Base-by-base conservation (phyloP, 2,329 filamentous ascomycete genomes). In the Fusarium floridanum region DNA sequence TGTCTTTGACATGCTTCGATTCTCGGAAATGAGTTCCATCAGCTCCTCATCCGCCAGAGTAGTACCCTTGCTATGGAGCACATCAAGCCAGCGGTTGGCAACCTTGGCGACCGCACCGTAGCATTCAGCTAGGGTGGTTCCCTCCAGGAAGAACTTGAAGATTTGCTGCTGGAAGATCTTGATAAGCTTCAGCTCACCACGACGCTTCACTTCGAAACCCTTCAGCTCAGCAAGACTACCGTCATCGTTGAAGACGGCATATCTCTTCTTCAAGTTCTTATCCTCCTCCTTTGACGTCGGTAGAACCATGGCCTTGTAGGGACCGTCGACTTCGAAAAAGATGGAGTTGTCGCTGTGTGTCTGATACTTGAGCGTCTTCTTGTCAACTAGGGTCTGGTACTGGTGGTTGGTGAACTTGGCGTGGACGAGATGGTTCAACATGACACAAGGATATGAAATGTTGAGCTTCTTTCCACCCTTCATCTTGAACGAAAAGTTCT, bases 101-200 rank as follows among this genome's bases (percentile, higher is more conserved):
- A 99, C 95, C 80, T 95, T 97, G 64, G 97, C 95, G 3, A 99
- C 97, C 3, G 96, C 93, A 16, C 85, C 90, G 80, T 99, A 99
- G 20, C 95, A 98, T 81, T 98, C 95, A 4, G 92, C 87, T 55
- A 99, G 88, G 0, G 95, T 97, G 5, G 90, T 89, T 8, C 97
- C 97, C 80, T 99, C 96, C 7, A 99, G 86, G 85, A 99, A 99
- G 84, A 99, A 98, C 81, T 98, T 98, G 92, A 99, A 99, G 76
- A 99, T 98, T 80, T 99, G 97, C 70, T 97, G 95, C 83, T 99
- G 97, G 83, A 99, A 99, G 81, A 98, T 99, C 85, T 99, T 99
- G 89, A 99, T 99, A 77, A 99, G 92, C 85, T 99, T 99, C 77
- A 99, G 86, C 85, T 99, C 97, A 87, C 97, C 97, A 90, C 97